These are phyloP conservation scores for Salisapilia sapeloensis DNA, from an alignment of 352 stramenopile species.

Conservation along the genomic window DNA sequence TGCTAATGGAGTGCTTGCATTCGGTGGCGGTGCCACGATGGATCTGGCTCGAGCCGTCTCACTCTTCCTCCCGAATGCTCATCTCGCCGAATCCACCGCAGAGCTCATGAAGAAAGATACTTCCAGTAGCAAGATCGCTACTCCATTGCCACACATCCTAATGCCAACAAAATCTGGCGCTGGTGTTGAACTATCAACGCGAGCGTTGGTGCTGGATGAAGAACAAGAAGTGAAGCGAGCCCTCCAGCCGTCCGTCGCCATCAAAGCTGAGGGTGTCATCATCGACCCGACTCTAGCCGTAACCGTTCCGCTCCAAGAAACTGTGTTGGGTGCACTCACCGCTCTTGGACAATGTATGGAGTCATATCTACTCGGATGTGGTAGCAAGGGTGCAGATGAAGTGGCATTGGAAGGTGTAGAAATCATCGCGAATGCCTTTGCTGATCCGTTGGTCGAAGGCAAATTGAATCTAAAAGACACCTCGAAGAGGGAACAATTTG, in stretches of 20 bases:
- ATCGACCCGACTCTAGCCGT: slow-evolving; percentile 49
- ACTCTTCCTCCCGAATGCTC: slow-evolving; percentile 26
- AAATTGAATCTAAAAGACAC: slow-evolving; percentile 46
- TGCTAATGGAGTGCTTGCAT: slow-evolving; percentile 46
- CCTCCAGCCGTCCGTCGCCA: slow-evolving; percentile 14
- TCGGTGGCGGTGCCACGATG: slow-evolving; percentile 44
- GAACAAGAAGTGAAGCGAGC: slow-evolving; percentile 36
- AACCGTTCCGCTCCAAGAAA: slow-evolving; percentile 30
- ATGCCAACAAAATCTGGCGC: slow-evolving; percentile 38
- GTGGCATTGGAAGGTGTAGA: slow-evolving; percentile 45
- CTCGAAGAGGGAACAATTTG: slow-evolving; percentile 27
- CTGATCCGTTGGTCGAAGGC: slow-evolving; percentile 32
- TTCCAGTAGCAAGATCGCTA: slow-evolving; percentile 5
- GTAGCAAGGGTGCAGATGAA: slow-evolving; percentile 15
- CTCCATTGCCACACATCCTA: slow-evolving; percentile 21
- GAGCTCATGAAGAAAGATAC: slow-evolving; percentile 10
- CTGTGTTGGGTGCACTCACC: slow-evolving; percentile 37
- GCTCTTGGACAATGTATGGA: slow-evolving; percentile 58
- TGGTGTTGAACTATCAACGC: slow-evolving; percentile 31
- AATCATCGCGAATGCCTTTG: slow-evolving; percentile 24
- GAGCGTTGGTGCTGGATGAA: slow-evolving; percentile 42
- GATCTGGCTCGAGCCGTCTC: slow-evolving; percentile 41
- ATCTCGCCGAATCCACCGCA: slow-evolving; percentile 12
- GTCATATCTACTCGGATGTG: slow-evolving; percentile 40
- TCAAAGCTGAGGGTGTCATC: slow-evolving; percentile 40